These are phyloP conservation scores for Lasiodiplodia theobromae DNA, from an alignment of 2,329 filamentous ascomycete species.

Conservation along the genomic window DNA sequence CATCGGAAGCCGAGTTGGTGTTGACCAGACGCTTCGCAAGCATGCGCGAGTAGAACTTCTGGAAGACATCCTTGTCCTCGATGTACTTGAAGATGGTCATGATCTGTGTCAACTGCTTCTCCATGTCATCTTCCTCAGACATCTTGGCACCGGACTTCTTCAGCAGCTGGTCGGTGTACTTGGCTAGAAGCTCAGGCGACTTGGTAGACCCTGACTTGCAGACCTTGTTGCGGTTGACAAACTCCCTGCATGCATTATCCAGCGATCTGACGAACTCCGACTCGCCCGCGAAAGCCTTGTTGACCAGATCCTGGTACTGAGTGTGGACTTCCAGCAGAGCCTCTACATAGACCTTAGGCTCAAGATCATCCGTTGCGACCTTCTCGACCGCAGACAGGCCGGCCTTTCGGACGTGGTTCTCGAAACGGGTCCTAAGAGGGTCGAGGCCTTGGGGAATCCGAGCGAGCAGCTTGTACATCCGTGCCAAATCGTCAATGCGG, in stretches of 20 bases:
- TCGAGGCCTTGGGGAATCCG: slow-evolving; percentile 92
- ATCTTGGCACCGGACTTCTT: slow-evolving; percentile 88
- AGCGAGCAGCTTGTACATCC: slow-evolving; percentile 93
- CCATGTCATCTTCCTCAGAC: slow-evolving; percentile 91
- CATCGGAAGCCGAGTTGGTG: slow-evolving; percentile 92
- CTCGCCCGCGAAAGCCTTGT: slow-evolving; percentile 91
- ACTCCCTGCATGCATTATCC: slow-evolving; percentile 96
- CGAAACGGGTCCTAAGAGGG: slow-evolving; percentile 84
- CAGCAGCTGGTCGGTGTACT: slow-evolving; percentile 90
- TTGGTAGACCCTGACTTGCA: slow-evolving; percentile 94
- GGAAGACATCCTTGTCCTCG: slow-evolving; percentile 99
- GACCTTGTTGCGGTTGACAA: slow-evolving; percentile 96
- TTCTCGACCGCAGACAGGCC: slow-evolving; percentile 89
- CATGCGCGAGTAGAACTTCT: slow-evolving; percentile 99
- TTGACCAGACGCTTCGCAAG: slow-evolving; percentile 93
- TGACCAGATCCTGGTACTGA: slow-evolving; percentile 89
- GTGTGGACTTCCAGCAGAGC: slow-evolving; percentile 93
- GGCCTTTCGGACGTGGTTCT: slow-evolving; percentile 89
- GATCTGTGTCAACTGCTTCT: slow-evolving; percentile 86
- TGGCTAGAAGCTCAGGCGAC: slow-evolving; percentile 92
- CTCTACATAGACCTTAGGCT: slow-evolving; percentile 97
- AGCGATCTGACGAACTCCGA: slow-evolving; percentile 95
- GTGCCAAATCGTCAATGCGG: slow-evolving; percentile 90
- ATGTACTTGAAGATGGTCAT: slow-evolving; percentile 99
- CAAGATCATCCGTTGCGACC: slow-evolving; percentile 84